Conservation (phyloP, 1,139 yeast genomes). For the Yamadazyma mexicana region DNA sequence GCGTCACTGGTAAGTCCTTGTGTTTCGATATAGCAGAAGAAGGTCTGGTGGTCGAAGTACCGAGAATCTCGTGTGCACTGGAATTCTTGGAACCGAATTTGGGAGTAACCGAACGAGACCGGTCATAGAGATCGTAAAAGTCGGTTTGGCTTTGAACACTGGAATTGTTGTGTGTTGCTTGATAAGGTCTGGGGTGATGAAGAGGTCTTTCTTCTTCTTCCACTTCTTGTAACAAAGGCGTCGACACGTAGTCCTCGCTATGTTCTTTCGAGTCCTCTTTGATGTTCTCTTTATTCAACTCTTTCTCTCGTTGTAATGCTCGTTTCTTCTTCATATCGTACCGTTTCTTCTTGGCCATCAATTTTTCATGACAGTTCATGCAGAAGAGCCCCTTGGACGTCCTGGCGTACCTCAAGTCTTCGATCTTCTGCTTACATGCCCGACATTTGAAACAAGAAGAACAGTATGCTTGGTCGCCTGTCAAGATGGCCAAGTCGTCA, state of each 20-base stretch:
- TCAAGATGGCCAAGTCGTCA: conserved; percentile 92
- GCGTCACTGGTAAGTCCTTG: conserved; percentile 35
- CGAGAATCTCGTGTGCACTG: conserved; percentile 8
- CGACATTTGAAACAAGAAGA: conserved; percentile 89
- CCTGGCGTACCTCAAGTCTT: conserved; percentile 87
- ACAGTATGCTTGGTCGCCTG: conserved; percentile 95
- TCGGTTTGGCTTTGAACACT: conserved; percentile 13
- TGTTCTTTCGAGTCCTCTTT: conserved; percentile 20
- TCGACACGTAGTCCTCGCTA: conserved; percentile 25
- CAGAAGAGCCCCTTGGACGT: conserved; percentile 94
- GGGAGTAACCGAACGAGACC: conserved; percentile 20
- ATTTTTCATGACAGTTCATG: conserved; percentile 86
- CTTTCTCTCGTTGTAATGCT: conserved; percentile 9
- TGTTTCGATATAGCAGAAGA: conserved; percentile 24
- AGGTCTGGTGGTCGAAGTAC: conserved; percentile 12
- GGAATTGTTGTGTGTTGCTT: not conserved
- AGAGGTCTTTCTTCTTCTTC: conserved; percentile 17
- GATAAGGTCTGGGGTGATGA: conserved; percentile 13
- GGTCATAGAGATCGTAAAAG: conserved; percentile 21
- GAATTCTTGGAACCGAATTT: conserved; percentile 12
- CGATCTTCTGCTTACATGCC: conserved; percentile 83
- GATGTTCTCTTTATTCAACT: conserved; percentile 8
- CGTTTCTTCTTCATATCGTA: conserved; percentile 49
- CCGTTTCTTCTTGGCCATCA: conserved; percentile 66
- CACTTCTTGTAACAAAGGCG: conserved; percentile 6